These are phyloP conservation scores for Fusarium heterosporum DNA, from an alignment of 2,329 filamentous ascomycete genomes.

Conservation along the genomic window DNA sequence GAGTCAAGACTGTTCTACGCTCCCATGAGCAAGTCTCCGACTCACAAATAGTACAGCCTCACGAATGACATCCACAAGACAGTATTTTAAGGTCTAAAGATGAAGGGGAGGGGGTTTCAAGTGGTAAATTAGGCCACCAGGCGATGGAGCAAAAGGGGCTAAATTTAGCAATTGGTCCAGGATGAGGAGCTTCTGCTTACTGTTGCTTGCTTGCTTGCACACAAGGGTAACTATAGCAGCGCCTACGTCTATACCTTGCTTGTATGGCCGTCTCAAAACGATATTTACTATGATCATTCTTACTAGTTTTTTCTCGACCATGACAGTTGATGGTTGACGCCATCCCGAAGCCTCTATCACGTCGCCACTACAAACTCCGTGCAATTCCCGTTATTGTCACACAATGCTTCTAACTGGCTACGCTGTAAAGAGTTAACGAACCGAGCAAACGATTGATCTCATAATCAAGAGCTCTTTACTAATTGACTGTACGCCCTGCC, in stretches of 20 bases:
- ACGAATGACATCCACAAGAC: slow-evolving; percentile 4
- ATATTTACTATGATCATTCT: background rate
- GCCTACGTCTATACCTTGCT: slow-evolving; percentile 1
- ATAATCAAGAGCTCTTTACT: slow-evolving; percentile 43
- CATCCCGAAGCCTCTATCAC: background rate
- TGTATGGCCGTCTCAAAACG: slow-evolving; percentile 28
- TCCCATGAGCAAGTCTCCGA: slow-evolving; percentile 11
- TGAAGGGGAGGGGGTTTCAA: slow-evolving; percentile 21
- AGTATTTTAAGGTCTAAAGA: slow-evolving; percentile 7
- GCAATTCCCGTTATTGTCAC: slow-evolving; percentile 21
- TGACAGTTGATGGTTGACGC: background rate
- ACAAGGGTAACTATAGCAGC: slow-evolving; percentile 14
- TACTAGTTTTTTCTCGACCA: background rate
- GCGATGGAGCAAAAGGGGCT: slow-evolving; percentile 42
- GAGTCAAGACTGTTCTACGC: background rate
- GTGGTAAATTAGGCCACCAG: slow-evolving; percentile 46
- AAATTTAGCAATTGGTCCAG: slow-evolving; percentile 46
- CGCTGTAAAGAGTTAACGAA: background rate
- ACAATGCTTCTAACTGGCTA: background rate
- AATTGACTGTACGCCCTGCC: slow-evolving; percentile 40
- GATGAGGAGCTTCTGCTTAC: slow-evolving; percentile 19
- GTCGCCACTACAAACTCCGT: slow-evolving; percentile 8
- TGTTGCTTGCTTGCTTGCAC: slow-evolving; percentile 18
- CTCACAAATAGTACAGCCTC: slow-evolving; percentile 2
- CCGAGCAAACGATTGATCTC: slow-evolving; percentile 9